Base-by-base conservation (phyloP, 345 rosid species). In the Xanthoceras sorbifolium region DNA sequence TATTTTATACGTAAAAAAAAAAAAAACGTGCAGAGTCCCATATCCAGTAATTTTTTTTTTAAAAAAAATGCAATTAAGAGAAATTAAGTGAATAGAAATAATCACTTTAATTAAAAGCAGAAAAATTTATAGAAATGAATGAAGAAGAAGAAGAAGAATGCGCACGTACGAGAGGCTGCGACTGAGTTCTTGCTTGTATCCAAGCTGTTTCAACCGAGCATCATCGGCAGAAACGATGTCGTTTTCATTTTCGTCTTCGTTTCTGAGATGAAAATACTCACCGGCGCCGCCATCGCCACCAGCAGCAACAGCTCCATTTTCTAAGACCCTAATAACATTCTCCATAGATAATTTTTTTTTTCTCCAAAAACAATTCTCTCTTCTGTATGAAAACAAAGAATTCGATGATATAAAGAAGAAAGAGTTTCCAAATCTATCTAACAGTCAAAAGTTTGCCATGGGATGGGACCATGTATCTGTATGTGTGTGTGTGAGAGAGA, bases 141-240 rank as follows among this genome's bases (percentile, higher is more conserved):
- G 55, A 50, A 1, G 6, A 60, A 42, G n/a, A n/a, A n/a, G n/a
- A 22, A 32, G 6, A 44, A 25, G 26, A 38, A 9, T 12, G 59
- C 85, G 64, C 55, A 87, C 85, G 64, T 50, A 87, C 91, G 92
- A 73, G 85, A 90, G 92, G 64, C 78, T 77, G 64, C 92, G 89
- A 29, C 83, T 72, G 60, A 90, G 92, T 70, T 89, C 88, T 61
- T 89, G 88, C 80, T 89, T 86, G 89, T 89, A 89, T 42, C 92
- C 89, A 29, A 89, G 91, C 81, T 86, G 87, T 10, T 76, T 71
- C 77, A 86, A 59, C 1, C 87, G 86, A 38, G 63, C 23, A 60
- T 81, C 72, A 65, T 86, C 88, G 29, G 15, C 28, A 22, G 65
- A 40, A 26, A 25, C n/a, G 25, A 18, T 22, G 26, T 0, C 28